Conservation (phyloP, 169 alveolate genomes). For the Plasmodium reichenowi region DNA sequence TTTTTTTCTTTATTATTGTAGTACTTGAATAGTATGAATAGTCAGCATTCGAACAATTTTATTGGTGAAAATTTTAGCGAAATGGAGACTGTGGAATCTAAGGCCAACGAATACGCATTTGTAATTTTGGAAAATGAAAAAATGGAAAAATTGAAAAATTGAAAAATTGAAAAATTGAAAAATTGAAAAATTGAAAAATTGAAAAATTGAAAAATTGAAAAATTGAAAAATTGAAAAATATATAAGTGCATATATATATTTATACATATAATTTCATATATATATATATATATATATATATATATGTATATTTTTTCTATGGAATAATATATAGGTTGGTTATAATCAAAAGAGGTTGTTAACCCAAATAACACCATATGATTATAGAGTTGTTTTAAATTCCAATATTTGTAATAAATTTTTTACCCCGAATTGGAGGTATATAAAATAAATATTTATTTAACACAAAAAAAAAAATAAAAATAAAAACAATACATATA, state of each 20-base stretch:
- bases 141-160: background rate
- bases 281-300: background rate
- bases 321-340: constrained; percentile 34
- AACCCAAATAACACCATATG: constrained; percentile 73
- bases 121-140: constrained; percentile 16
- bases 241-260: too few species aligned
- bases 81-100: constrained; percentile 31
- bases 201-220: background rate
- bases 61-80: background rate
- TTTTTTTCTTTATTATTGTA: background rate
- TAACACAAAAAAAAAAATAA: background rate
- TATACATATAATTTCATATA: background rate
- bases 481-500: background rate
- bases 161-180: background rate
- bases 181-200: background rate
- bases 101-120: constrained; percentile 69
- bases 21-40: constrained; percentile 24
- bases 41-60: background rate
- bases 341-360: constrained; percentile 64
- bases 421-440: constrained; percentile 67
- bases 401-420: constrained; percentile 40
- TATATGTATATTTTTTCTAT: background rate
- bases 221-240: background rate
- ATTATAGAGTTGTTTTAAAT: constrained; percentile 38
- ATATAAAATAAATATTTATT: background rate